Evolutionary conservation across 148 eudicot species (phyloP), one percentile per base, ranked within the genome.

Genomic region (Talinum fruticosum): DNA sequence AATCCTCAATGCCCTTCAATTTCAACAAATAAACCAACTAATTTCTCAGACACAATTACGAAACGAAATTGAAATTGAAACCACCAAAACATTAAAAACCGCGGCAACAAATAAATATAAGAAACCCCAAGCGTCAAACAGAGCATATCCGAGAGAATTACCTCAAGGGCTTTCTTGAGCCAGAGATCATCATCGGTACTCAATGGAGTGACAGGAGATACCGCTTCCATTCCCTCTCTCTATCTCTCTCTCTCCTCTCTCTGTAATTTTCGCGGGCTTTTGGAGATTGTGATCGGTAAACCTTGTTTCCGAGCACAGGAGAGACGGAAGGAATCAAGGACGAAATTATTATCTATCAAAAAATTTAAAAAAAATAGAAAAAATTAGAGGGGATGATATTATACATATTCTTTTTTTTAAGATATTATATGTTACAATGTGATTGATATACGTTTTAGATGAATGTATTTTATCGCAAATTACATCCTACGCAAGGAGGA

Each of bases 101-200:
- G 8, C 66, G 15, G 4, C 66, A 4, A 10, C 66, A 61, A 26
- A 61, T 12, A 61, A 61, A 12, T 0, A 12, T 49, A 13, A 49
- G 4, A 12, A 49, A 49, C 23, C 26, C 6, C n/a, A n/a, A n/a
- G n/a, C 10, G 32, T 2, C 2, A 61, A 23, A 54, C 1, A 54
- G 21, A 21, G 0, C n/a, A 24, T 7, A 3, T 24, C 66, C 24
- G 57, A 59, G 26, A 45, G n/a, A 26, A 10, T 59, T 28, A 92
- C 97, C 97, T 90, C 94, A 7, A 92, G 79, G 14, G 97, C 83
- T 57, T 90, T 84, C 70, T 87, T 88, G 65, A 92, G 86, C 83
- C 86, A 72, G 65, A 89, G 83, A 76, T 92, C 94, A 45, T 92
- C 97, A 83, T 90, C 85, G 6, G 92, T 90, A 51, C 78, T 81